Evolutionary conservation across 768 basidiomycete species (phyloP).

Genomic region (Symmetrospora coprosmae): DNA sequence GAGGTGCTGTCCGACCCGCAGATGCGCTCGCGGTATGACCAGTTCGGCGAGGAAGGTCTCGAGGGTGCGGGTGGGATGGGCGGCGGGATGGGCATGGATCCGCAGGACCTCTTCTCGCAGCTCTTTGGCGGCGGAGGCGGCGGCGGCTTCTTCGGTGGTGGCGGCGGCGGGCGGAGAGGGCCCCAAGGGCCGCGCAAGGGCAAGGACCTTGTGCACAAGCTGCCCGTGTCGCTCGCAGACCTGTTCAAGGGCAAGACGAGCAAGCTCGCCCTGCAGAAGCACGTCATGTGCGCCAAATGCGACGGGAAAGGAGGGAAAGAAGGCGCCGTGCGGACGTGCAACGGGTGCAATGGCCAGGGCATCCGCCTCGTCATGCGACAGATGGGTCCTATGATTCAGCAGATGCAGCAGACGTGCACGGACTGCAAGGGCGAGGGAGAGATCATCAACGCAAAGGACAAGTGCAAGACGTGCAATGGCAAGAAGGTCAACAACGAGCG

Average conservation of each 20-base stretch:
- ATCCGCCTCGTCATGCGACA: conserved; percentile 81
- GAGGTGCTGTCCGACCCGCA: conserved; percentile 59
- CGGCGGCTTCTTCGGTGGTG: conserved; percentile 44
- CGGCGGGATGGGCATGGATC: conserved; percentile 80
- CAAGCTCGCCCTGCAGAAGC: conserved; percentile 89
- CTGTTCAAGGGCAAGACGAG: conserved; percentile 98
- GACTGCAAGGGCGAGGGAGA: conserved; percentile 92
- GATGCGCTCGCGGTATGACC: conserved; percentile 49
- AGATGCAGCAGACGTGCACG: conserved; percentile 86
- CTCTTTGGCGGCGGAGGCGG: conserved; percentile 60
- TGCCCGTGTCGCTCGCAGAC: conserved; percentile 91
- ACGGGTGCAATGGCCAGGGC: conserved; percentile 70
- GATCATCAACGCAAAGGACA: conserved; percentile 81
- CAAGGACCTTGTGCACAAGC: conserved; percentile 94
- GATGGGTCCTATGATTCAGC: conserved; percentile 99
- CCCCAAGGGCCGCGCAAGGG: conserved; percentile 67
- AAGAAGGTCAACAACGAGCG: conserved; percentile 90
- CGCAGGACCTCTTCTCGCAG: conserved; percentile 96
- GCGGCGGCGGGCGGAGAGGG: conserved; percentile 48
- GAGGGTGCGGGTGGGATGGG: conserved; percentile 80
- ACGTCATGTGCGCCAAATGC: conserved; percentile 83
- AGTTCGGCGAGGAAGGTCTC: conserved; percentile 65
- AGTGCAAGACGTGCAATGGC: conserved; percentile 80
- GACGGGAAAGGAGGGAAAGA: conserved; percentile 96
- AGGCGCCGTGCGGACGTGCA: conserved; percentile 72